Base-by-base conservation (phyloP, 768 basidiomycete genomes). In the Hemileccinum impolitum region DNA sequence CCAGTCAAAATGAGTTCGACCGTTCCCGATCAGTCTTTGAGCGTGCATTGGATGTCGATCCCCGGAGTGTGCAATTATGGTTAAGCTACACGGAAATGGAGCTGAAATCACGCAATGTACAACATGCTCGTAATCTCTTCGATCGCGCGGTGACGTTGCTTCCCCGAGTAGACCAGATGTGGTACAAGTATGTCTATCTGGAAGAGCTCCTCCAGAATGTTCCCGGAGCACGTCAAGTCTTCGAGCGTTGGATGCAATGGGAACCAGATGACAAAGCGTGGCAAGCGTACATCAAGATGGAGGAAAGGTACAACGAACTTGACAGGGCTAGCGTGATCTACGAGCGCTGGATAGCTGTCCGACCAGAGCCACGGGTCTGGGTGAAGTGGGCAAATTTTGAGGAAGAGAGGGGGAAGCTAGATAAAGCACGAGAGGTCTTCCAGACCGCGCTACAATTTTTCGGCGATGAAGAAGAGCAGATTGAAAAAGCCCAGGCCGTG, bases 171-270 rank as follows among this genome's bases (percentile, higher is more conserved):
- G 94, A 99, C 67, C 89, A 95, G 63, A 78, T 99, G 7, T 98
- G 96, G 96, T 98, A 98, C 80, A 97, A 97, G 68, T 99, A 97
- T 48, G 95, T 99, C 51, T 97, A 96, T 69, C 82, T 99, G 47
- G 96, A 99, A 64, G 96, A 99, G 65, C 80, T 99, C 3, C 79
- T 99, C 12, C 88, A 94, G 60, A 98, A 99, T 62, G 86, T 99
- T 28, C 83, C 94, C 1, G 96, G 96, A 34, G 94, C 94, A 2
- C 84, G 96, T 9, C 95, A 98, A 65, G 92, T 98, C 47, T 99
- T 98, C 54, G 96, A 99, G 68, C 81, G 96, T 39, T 99, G 96
- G 96, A 95, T 98, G 93, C 82, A 91, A 56, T 98, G 96, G 96
- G 96, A 98, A 65, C 96, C 96, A 1, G 94, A 98, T 60, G 96